Base-by-base conservation (phyloP, 2,329 filamentous ascomycete species). In the Monilinia laxa region DNA sequence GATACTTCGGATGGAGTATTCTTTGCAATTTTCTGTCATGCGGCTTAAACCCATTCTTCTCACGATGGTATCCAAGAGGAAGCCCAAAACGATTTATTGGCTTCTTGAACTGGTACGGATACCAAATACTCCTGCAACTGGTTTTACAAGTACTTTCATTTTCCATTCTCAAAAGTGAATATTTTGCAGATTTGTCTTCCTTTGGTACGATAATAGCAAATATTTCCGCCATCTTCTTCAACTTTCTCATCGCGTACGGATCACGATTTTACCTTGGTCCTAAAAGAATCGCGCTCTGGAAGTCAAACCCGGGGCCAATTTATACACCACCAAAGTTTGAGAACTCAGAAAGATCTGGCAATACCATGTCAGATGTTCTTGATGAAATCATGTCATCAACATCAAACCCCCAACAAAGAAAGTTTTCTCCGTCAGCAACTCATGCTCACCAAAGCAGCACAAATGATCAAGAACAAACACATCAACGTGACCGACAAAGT, bases 21-120 rank as follows among this genome's bases (percentile, higher is more conserved):
- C 71, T 78, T 63, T 77, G 82, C 16, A 83, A 83, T 47, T 70
- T 86, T 3, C 71, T 83, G 23, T 83, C 86, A 3, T 77, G 83
- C 16, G 89, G 86, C 83, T 91, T 89, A 89, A 91, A 91, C 69
- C 87, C 88, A 0, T 84, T 83, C 67, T 85, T 90, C 70, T 82
- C 85, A 45, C 81, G 58, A 51, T 62, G 58, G 58, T 28, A 62
- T 25, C 58, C 58, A 62, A 88, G 71, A 84, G 83, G 4, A 80
- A 81, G 45, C 74, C 84, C 81, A 38, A 82, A 79, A 69, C 87
- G 85, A 66, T 80, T 91, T 42, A 75, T 82, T 3, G 88, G 88
- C 0, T 82, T 91, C 16, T 79, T 81, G 4, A 82, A 85, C 62
- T 90, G 90, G 82, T 91, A 91, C 74, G 81, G 81, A 1, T 84